phyloP scores from a whole-genome alignment of 345 rosid species.

The Bretschneidera sinensis region DNA sequence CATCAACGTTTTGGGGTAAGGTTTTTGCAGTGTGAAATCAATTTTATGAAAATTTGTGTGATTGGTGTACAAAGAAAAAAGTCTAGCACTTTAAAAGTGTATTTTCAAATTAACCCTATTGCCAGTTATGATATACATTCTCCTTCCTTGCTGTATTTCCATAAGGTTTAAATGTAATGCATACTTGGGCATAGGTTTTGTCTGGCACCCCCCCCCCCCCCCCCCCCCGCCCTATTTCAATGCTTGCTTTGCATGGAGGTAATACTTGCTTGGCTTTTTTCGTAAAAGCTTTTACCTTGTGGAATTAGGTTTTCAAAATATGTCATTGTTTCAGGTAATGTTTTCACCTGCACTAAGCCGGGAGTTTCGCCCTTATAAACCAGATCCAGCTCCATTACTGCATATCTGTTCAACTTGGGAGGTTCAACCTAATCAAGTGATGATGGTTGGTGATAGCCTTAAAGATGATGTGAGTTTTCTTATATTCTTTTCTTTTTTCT shows the following conservation, averaged over 20 bases:
- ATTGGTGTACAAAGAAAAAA: neutral
- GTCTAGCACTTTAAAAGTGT: neutral
- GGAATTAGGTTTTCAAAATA: neutral
- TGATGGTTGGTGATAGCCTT: slow-evolving; percentile 97
- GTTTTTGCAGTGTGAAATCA: slow-evolving; percentile 7
- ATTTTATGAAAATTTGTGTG: neutral
- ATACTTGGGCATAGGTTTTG: neutral
- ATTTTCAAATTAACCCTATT: neutral
- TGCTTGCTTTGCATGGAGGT: neutral
- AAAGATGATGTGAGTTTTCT: slow-evolving; percentile 77
- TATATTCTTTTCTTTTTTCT: too few relatives aligned
- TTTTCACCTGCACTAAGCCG: slow-evolving; percentile 94
- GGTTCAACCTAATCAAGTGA: slow-evolving; percentile 71
- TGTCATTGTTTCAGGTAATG: slow-evolving; percentile 37
- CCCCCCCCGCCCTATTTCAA: neutral
- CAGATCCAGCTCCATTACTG: slow-evolving; percentile 86
- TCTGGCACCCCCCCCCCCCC: too few relatives aligned
- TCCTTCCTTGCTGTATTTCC: neutral
- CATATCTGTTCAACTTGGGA: slow-evolving; percentile 86
- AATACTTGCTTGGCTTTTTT: neutral
- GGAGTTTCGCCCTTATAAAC: slow-evolving; percentile 91
- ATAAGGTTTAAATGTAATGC: too few relatives aligned
- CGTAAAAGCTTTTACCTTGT: too few relatives aligned
- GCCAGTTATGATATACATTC: neutral
- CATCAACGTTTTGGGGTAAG: slow-evolving; percentile 80